Conservation (phyloP, 1,139 yeast species). For the Candida glucosophila region DNA sequence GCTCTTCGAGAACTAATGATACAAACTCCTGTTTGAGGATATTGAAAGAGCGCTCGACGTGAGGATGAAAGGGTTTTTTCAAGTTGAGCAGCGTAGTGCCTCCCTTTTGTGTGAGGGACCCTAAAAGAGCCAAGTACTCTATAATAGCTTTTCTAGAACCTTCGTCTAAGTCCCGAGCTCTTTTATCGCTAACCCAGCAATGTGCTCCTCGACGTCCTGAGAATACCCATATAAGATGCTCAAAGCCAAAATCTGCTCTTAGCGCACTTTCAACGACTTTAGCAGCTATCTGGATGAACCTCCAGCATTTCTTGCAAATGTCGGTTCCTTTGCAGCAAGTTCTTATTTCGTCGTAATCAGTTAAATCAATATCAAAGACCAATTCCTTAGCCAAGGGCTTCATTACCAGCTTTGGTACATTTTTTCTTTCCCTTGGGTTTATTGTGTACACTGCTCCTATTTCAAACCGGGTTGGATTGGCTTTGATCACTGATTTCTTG, state of each 20-base stretch:
- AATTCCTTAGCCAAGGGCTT: constrained; percentile 79
- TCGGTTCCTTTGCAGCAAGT: constrained; percentile 86
- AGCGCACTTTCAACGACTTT: constrained; percentile 65
- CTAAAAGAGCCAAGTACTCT: constrained; percentile 73
- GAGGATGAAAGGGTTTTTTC: constrained; percentile 86
- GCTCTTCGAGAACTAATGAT: constrained; percentile 63
- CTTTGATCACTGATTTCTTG: constrained; percentile 58
- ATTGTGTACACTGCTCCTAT: constrained; percentile 88
- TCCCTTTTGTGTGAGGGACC: constrained; percentile 30
- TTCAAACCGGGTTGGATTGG: constrained; percentile 89
- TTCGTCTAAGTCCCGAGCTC: constrained; percentile 74
- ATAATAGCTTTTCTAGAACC: constrained; percentile 65
- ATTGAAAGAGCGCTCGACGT: constrained; percentile 65
- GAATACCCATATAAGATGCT: constrained; percentile 86
- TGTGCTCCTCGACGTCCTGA: constrained; percentile 99
- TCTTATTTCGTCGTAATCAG: constrained; percentile 90
- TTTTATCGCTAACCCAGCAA: constrained; percentile 90
- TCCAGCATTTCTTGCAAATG: constrained; percentile 91
- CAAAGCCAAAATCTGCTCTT: constrained; percentile 82
- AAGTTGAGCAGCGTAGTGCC: constrained; percentile 37
- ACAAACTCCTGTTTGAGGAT: constrained; percentile 57
- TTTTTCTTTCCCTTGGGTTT: constrained; percentile 78
- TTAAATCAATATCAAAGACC: constrained; percentile 94
- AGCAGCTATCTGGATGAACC: constrained; percentile 81
- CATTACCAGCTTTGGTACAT: constrained; percentile 71